Conservation (phyloP, 2,329 filamentous ascomycete species). For the Cadophora sp. region DNA sequence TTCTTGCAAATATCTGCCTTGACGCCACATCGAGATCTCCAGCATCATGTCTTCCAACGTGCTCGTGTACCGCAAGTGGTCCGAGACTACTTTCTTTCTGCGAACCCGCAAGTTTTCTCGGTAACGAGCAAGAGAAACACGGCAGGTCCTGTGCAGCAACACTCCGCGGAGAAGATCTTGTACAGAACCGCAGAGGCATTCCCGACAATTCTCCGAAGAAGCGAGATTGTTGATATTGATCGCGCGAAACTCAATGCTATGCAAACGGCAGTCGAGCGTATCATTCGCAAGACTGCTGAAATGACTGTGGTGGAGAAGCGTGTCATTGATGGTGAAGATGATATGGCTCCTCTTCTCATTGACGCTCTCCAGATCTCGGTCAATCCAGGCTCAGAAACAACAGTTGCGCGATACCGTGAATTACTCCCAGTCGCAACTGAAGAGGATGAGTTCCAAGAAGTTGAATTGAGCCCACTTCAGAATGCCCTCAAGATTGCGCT, state of each 20-base stretch:
- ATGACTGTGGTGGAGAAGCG: slow-evolving; percentile 78
- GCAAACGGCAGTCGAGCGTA: slow-evolving; percentile 89
- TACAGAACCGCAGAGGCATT: slow-evolving; percentile 87
- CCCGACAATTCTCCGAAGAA: slow-evolving; percentile 87
- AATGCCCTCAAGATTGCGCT: slow-evolving; percentile 84
- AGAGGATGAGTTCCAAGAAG: slow-evolving; percentile 53
- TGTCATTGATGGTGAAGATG: slow-evolving; percentile 74
- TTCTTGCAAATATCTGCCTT: slow-evolving; percentile 84
- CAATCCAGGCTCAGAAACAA: slow-evolving; percentile 75
- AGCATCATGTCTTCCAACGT: slow-evolving; percentile 85
- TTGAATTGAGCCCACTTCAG: slow-evolving; percentile 66
- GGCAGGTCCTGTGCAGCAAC: slow-evolving; percentile 71
- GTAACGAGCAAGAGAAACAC: slow-evolving; percentile 76
- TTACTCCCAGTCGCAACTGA: slow-evolving; percentile 64
- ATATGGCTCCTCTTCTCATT: slow-evolving; percentile 70
- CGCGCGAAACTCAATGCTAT: slow-evolving; percentile 71
- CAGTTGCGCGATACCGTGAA: slow-evolving; percentile 78
- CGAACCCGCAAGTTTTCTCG: slow-evolving; percentile 79
- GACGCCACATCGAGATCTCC: slow-evolving; percentile 80
- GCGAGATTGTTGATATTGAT: slow-evolving; percentile 77
- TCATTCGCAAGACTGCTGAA: slow-evolving; percentile 89
- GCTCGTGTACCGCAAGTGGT: slow-evolving; percentile 83
- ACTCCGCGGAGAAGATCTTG: slow-evolving; percentile 82
- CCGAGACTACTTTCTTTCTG: slow-evolving; percentile 84
- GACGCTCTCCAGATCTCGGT: slow-evolving; percentile 81